These are phyloP conservation scores for Xylariaceae sp. DNA, from an alignment of 2,329 filamentous ascomycete genomes.

Conservation along the genomic window DNA sequence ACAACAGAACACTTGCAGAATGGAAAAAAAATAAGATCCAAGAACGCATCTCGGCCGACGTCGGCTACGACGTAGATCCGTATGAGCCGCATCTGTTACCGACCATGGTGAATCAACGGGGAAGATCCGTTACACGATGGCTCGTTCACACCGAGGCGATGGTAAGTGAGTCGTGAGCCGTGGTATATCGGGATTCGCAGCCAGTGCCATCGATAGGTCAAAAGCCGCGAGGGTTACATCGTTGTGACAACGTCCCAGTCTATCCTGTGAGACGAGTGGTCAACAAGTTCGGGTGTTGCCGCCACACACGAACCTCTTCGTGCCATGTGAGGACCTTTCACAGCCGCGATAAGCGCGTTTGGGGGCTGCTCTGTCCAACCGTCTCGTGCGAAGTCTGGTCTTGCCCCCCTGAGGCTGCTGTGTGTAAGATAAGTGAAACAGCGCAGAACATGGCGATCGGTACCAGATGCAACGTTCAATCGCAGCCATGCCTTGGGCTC, in stretches of 20 bases:
- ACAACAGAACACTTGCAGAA: background rate
- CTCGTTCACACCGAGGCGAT: constrained; percentile 13
- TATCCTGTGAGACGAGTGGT: constrained; percentile 9
- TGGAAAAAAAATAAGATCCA: background rate
- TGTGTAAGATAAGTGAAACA: constrained; percentile 12
- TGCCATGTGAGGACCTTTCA: constrained; percentile 14
- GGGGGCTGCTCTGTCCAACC: constrained; percentile 14
- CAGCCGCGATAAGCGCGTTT: constrained; percentile 26
- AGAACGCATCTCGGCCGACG: background rate
- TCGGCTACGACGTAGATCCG: background rate
- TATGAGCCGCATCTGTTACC: constrained; percentile 5
- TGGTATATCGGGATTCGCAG: background rate
- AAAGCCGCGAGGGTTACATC: constrained; percentile 1
- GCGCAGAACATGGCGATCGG: constrained; percentile 5
- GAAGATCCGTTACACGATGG: background rate
- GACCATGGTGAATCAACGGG: background rate
- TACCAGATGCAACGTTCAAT: constrained; percentile 14
- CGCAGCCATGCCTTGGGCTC: constrained; percentile 17
- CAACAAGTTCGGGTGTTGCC: constrained; percentile 8
- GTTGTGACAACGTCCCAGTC: background rate
- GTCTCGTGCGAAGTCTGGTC: constrained; percentile 7
- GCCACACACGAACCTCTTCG: constrained; percentile 10
- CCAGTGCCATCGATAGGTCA: background rate
- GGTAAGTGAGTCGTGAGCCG: background rate
- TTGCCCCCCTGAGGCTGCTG: constrained; percentile 18